Percentiles rank a stretch among this genome's conserved stretches.
phyloP scores from a whole-genome alignment of 768 basidiomycete genomes.

The Pulveroboletus sp. region DNA sequence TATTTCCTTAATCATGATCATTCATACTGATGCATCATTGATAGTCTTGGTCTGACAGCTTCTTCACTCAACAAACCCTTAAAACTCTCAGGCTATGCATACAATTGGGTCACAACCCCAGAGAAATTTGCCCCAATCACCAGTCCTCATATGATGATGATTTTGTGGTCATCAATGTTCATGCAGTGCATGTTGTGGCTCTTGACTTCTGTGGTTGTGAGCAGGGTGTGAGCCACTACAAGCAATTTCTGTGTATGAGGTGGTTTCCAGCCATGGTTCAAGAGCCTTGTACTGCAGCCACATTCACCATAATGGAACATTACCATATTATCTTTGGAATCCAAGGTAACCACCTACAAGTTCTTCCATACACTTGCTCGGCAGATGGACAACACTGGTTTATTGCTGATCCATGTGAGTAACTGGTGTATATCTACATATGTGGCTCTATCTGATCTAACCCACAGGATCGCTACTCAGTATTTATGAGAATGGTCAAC shows the following conservation, averaged over 20 bases:
- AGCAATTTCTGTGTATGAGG: neutral
- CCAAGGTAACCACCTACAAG: neutral
- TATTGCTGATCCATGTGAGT: neutral
- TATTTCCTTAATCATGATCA: no score
- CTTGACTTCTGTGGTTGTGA: no score
- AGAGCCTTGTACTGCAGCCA: neutral
- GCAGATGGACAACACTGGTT: neutral
- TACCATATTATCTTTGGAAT: neutral
- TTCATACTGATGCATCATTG: no score
- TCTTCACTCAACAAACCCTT: neutral
- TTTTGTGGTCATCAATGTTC: neutral
- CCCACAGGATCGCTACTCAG: conserved; percentile 10
- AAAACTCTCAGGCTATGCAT: neutral
- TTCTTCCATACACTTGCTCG: neutral
- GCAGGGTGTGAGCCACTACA: neutral
- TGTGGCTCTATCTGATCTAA: neutral
- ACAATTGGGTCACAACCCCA: neutral
- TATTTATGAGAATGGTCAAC: conserved; percentile 11
- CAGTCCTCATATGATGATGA: neutral
- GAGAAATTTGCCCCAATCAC: neutral
- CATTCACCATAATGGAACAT: neutral
- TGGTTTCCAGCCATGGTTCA: neutral
- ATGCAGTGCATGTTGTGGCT: neutral
- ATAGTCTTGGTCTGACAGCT: neutral
- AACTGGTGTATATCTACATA: neutral